A percentile compares a stretch with the other conserved stretches of the same genome.
These are phyloP conservation scores for Fomitopsis serialis DNA, from an alignment of 768 basidiomycete species.

Conservation along the genomic window DNA sequence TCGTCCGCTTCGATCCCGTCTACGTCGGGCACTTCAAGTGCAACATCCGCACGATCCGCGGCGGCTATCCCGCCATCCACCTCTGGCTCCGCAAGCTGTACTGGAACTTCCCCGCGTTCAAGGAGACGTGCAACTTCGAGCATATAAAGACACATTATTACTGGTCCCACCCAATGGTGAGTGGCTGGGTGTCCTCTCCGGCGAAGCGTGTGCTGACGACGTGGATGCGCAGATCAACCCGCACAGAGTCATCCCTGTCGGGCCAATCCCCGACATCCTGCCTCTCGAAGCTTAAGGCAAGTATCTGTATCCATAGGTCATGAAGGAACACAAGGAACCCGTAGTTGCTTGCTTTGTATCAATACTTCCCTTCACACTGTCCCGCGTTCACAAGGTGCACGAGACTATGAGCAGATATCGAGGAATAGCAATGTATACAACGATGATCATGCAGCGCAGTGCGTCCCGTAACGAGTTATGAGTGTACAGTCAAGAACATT, in stretches of 20 bases:
- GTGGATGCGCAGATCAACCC: slow-evolving; percentile 60
- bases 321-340: no score
- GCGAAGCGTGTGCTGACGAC: background rate
- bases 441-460: no score
- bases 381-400: no score
- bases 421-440: no score
- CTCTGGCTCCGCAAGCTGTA: slow-evolving; percentile 84
- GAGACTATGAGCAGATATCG: no score
- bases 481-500: no score
- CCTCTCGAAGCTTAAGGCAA: slow-evolving; percentile 42
- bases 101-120: slow-evolving; percentile 88
- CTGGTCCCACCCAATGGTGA: slow-evolving; percentile 50
- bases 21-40: slow-evolving; percentile 95
- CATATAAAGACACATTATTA: slow-evolving; percentile 81
- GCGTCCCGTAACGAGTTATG: no score
- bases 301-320: no score
- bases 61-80: slow-evolving; percentile 83
- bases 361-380: no score
- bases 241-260: slow-evolving; percentile 67
- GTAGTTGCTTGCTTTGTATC: no score
- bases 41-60: slow-evolving; percentile 79
- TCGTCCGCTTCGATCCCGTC: slow-evolving; percentile 88
- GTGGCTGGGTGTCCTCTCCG: background rate
- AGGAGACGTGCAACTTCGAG: slow-evolving; percentile 79
- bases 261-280: slow-evolving; percentile 66